These are phyloP conservation scores for Aristolochia contorta DNA, from an alignment of 164 flowering plant species.

Conservation along the genomic window DNA sequence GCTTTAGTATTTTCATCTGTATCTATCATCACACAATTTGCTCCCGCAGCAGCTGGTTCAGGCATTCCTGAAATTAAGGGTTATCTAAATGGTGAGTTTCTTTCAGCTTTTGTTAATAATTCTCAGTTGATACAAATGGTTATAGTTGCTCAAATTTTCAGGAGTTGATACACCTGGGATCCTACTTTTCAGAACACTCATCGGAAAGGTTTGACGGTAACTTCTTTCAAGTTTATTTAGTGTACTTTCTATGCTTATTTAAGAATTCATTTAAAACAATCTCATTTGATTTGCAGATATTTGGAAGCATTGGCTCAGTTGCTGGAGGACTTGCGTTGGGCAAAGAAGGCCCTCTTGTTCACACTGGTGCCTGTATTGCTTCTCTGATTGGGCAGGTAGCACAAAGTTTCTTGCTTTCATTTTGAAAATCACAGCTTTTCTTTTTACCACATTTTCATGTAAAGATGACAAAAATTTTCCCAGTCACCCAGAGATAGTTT, in stretches of 20 bases:
- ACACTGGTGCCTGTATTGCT: slow-evolving; percentile 99
- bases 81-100: slow-evolving; percentile 70
- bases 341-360: slow-evolving; percentile 99
- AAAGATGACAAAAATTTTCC: too few species aligned
- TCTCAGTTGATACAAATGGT: slow-evolving; percentile 5
- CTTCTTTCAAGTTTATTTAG: slow-evolving; percentile 1
- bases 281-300: slow-evolving; percentile 39
- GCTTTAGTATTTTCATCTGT: slow-evolving; percentile 80
- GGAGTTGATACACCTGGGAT: slow-evolving; percentile 90
- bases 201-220: slow-evolving; percentile 64
- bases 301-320: slow-evolving; percentile 99
- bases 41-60: slow-evolving; percentile 96
- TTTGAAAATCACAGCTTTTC: background rate
- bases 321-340: slow-evolving; percentile 98
- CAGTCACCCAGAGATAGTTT: too few species aligned
- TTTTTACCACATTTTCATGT: too few species aligned
- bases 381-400: slow-evolving; percentile 91
- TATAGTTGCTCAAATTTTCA: slow-evolving; percentile 24
- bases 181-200: slow-evolving; percentile 88
- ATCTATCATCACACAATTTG: slow-evolving; percentile 74
- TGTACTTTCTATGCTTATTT: background rate
- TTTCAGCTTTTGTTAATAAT: background rate
- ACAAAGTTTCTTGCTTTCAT: slow-evolving; percentile 10
- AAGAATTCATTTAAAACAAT: background rate
- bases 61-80: slow-evolving; percentile 99